Conservation (phyloP, 1,284 basidiomycete species). For the Schizopora paradoxa region DNA sequence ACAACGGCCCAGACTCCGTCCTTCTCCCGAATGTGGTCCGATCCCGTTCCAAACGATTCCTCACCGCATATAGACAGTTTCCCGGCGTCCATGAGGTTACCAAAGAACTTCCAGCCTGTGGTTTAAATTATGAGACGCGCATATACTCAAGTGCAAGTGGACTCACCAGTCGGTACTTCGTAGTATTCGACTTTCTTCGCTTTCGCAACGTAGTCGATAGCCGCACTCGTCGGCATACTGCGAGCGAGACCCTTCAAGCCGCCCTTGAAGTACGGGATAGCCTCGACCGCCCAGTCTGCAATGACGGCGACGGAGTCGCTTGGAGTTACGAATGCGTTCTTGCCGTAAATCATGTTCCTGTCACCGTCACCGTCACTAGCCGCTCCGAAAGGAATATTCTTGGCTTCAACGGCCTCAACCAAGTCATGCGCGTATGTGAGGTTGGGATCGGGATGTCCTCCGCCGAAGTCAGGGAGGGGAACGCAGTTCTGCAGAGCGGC, state of each 20-base stretch:
- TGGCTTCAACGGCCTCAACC: slow-evolving; percentile 86
- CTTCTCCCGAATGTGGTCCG: slow-evolving; percentile 99
- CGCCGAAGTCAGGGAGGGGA: slow-evolving; percentile 92
- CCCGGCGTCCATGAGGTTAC: slow-evolving; percentile 98
- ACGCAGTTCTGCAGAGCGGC: slow-evolving; percentile 87
- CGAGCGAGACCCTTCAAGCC: slow-evolving; percentile 95
- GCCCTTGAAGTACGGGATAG: slow-evolving; percentile 93
- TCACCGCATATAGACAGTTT: slow-evolving; percentile 97
- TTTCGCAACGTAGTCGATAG: slow-evolving; percentile 95
- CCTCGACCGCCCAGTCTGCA: slow-evolving; percentile 89
- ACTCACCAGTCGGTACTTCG: slow-evolving; percentile 91
- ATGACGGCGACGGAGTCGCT: slow-evolving; percentile 98
- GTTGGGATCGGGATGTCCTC: slow-evolving; percentile 97
- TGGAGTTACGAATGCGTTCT: slow-evolving; percentile 96
- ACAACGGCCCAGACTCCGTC: slow-evolving; percentile 97
- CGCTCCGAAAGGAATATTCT: slow-evolving; percentile 89
- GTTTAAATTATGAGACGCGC: background rate
- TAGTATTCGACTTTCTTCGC: slow-evolving; percentile 92
- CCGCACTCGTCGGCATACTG: slow-evolving; percentile 96
- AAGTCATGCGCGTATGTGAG: slow-evolving; percentile 95
- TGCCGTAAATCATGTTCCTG: slow-evolving; percentile 99
- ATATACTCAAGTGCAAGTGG: slow-evolving; percentile 5
- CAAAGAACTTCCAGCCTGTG: slow-evolving; percentile 98
- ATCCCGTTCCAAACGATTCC: slow-evolving; percentile 99
- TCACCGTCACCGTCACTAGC: slow-evolving; percentile 98